A percentile compares a stretch with the other conserved stretches of the same genome.
Conservation (phyloP, 148 eudicot species). For the Drosera capensis region DNA sequence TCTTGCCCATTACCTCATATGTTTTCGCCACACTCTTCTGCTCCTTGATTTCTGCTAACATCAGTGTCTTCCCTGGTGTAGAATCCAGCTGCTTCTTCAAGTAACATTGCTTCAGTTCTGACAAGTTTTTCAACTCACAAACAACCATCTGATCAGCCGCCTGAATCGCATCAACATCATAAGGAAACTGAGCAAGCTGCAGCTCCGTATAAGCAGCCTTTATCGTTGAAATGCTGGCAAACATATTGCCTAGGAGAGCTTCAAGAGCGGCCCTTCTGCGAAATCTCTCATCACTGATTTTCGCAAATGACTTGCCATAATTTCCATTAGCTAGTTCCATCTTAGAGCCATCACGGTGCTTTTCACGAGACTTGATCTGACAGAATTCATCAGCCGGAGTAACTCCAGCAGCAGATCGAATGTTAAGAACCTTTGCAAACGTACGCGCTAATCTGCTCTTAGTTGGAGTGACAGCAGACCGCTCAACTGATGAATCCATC, state of each 20-base stretch:
- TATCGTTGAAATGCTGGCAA: conserved; percentile 57
- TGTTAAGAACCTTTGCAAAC: conserved; percentile 55
- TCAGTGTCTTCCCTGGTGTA: conserved; percentile 44
- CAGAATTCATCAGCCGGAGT: conserved; percentile 33
- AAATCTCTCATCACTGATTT: conserved; percentile 36
- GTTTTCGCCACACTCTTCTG: conserved; percentile 49
- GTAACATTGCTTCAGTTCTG: conserved; percentile 61
- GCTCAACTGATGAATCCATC: conserved; percentile 60
- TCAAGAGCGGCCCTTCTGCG: conserved; percentile 23
- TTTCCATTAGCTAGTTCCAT: conserved; percentile 14
- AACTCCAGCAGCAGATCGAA: conserved; percentile 38
- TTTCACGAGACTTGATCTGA: conserved; percentile 20
- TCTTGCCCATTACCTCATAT: conserved; percentile 51
- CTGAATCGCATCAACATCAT: conserved; percentile 67
- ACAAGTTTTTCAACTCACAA: conserved; percentile 46
- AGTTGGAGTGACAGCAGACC: conserved; percentile 27
- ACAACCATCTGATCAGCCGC: conserved; percentile 56
- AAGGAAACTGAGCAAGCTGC: conserved; percentile 77
- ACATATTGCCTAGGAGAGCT: conserved; percentile 64
- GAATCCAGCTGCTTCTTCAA: conserved; percentile 50
- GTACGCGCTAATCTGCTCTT: conserved; percentile 67
- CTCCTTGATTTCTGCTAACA: conserved; percentile 59
- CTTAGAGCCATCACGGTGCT: conserved; percentile 9
- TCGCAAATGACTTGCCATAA: conserved; percentile 13
- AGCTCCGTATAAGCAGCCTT: conserved; percentile 80